These are phyloP conservation scores for Colletotrichum tabaci DNA, from an alignment of 2,329 filamentous ascomycete genomes.

Conservation along the genomic window DNA sequence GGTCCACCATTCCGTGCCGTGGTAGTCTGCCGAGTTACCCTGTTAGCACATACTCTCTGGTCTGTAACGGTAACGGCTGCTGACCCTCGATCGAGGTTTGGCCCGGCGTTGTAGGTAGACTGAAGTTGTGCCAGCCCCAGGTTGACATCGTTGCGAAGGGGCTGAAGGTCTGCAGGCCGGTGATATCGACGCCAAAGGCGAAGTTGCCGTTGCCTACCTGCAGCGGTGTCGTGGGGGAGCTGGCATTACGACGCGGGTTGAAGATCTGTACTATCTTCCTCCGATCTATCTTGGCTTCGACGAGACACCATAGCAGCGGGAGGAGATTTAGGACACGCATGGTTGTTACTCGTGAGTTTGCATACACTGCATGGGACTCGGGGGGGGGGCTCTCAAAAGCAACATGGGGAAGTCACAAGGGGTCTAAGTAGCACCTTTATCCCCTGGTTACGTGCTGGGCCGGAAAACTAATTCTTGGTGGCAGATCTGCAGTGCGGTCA, in stretches of 20 bases:
- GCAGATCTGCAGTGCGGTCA: conserved; percentile 13
- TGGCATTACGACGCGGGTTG: conserved; percentile 64
- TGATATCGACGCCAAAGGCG: conserved; percentile 63
- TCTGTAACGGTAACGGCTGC: not conserved
- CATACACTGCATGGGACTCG: too few species aligned
- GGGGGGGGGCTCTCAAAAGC: too few species aligned
- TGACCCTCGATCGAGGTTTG: conserved; percentile 44
- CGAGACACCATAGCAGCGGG: conserved; percentile 38
- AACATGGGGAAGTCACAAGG: not conserved
- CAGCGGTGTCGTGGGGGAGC: conserved; percentile 65
- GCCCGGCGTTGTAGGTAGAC: conserved; percentile 58
- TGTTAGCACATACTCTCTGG: not conserved
- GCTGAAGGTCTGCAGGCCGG: conserved; percentile 62
- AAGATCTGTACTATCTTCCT: conserved; percentile 56
- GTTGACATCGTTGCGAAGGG: conserved; percentile 63
- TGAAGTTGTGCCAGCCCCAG: conserved; percentile 67
- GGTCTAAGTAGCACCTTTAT: not conserved
- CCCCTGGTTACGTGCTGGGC: not conserved
- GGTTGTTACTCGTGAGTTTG: not conserved
- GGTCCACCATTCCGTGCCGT: conserved; percentile 60
- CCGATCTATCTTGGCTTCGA: conserved; percentile 49
- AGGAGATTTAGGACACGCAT: conserved; percentile 37
- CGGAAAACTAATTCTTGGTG: not conserved
- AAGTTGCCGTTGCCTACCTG: conserved; percentile 67
- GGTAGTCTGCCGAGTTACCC: conserved; percentile 50